Base-by-base conservation (phyloP, 768 basidiomycete genomes). In the Trametes punicea region DNA sequence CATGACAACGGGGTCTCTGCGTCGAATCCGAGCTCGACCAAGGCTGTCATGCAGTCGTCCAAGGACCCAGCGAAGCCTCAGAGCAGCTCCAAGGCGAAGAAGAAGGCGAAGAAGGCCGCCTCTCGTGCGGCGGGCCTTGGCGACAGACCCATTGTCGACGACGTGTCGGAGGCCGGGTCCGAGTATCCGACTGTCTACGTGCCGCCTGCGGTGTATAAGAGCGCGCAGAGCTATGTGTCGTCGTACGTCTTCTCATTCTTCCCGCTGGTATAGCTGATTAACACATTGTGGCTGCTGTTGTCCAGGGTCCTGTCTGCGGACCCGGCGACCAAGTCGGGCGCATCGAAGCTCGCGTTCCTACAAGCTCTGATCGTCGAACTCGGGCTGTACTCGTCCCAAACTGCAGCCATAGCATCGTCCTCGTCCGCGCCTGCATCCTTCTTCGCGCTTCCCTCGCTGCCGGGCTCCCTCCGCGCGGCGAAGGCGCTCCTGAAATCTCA, bases 281-380 rank as follows among this genome's bases (percentile, higher is more conserved):
- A 54, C 6, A 31, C 31, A 31, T 31, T 6, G 13, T 36, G 34
- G 5, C 15, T 33, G 2, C 18, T 21, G 5, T 3, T 30, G 16
- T 18, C 9, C 42, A 61, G 51, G 20, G 53, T 61, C 27, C 46
- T 64, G 7, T 57, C 62, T 39, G 51, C 52, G 81, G 15, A 83
- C 80, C 72, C 74, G 2, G 76, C 78, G 57, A 77, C 82, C 1
- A 68, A 74, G 25, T 27, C 67, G 5, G 76, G 74, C 15, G 54
- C 64, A 23, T 78, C 76, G 49, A 75, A 81, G 34, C 79, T 91
- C 31, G 75, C 78, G 6, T 73, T 91, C 34, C 74, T 90, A 6
- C 89, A 90, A 55, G 83, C 87, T 0, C 78, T 91, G 56, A 83
- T 89, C 61, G 75, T 90, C 57, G 90, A 91, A 70, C 76, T 91